Conservation (phyloP, 2,329 filamentous ascomycete species). For the Colletotrichum scovillei region DNA sequence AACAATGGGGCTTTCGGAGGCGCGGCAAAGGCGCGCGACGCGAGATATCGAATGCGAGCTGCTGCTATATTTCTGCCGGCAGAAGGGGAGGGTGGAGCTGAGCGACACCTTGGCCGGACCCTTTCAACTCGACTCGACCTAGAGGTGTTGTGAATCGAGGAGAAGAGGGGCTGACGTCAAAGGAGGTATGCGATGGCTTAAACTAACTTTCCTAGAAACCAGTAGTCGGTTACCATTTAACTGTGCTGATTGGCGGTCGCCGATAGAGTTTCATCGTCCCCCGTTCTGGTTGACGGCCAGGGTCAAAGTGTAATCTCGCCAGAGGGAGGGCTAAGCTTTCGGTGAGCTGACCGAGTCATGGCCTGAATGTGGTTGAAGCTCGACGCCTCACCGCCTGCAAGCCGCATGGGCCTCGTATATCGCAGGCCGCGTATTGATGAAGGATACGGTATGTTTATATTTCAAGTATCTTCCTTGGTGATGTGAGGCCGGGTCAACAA, state of each 20-base stretch:
- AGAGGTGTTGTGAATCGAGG: neutral
- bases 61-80: neutral
- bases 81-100: neutral
- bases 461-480: neutral
- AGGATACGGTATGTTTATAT: neutral
- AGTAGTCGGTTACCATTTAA: neutral
- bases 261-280: neutral
- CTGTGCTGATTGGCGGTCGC: neutral
- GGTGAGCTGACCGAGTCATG: neutral
- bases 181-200: neutral
- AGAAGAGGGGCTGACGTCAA: neutral
- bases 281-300: neutral
- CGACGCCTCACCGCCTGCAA: neutral
- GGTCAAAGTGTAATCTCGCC: neutral
- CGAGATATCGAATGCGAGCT: neutral
- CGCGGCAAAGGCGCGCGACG: neutral
- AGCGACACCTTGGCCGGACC: neutral
- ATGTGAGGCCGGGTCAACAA: neutral
- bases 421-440: neutral
- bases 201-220: neutral
- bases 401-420: neutral
- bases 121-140: neutral
- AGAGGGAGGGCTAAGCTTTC: neutral
- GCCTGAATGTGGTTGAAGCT: neutral
- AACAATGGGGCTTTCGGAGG: neutral